Conservation (phyloP, 306 rosid species). For the Mimosa pudica region DNA sequence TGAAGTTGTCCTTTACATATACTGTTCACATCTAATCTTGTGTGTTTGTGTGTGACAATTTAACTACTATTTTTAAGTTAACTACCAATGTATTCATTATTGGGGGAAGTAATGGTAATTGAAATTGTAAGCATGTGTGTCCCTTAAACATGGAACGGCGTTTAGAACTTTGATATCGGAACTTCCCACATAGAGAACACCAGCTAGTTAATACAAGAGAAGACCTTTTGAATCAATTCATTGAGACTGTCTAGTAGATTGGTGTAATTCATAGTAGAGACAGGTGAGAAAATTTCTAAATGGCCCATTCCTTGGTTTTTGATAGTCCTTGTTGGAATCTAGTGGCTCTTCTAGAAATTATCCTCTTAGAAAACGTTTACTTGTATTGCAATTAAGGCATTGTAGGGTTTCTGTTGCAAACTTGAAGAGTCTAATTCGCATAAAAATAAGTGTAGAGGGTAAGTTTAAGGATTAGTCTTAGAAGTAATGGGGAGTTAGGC, state of each 20-base stretch:
- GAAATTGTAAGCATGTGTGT: too few species aligned
- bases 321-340: background rate
- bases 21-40: too few species aligned
- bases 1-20: too few species aligned
- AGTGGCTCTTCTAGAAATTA: background rate
- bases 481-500: slow-evolving; percentile 1
- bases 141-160: too few species aligned
- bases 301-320: background rate
- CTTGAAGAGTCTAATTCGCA: background rate
- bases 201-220: too few species aligned
- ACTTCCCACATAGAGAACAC: too few species aligned
- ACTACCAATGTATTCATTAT: too few species aligned
- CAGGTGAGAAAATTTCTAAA: background rate
- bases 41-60: too few species aligned
- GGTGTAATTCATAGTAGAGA: background rate
- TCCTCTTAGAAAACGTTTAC: background rate
- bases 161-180: too few species aligned
- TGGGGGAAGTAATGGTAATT: too few species aligned
- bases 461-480: background rate
- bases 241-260: background rate
- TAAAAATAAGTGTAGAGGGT: background rate
- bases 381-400: background rate
- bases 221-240: background rate
- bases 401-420: background rate
- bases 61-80: too few species aligned